Base-by-base conservation (phyloP, 2,329 filamentous ascomycete species). In the Lojkania enalia region DNA sequence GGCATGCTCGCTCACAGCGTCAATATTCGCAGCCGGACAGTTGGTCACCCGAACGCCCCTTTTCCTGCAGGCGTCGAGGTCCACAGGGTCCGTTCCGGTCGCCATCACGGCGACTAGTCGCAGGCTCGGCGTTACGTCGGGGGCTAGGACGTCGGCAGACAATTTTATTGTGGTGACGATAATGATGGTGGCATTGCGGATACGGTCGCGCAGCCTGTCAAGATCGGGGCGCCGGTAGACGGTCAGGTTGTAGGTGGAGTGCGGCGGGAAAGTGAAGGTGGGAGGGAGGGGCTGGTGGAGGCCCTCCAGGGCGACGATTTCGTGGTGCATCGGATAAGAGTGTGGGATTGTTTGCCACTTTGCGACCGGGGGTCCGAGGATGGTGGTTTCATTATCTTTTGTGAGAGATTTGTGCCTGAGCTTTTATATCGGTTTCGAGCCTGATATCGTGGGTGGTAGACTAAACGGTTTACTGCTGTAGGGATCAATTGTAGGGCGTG, bases 1-100 rank as follows among this genome's bases (percentile, higher is more conserved):
- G 9, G 76, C 76, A 66, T 79, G 77, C 55, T 79, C 77, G 20
- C 69, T 69, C 7, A 78, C 76, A 33, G 72, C 61, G 35, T 76
- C 71, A 35, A 76, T 67, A 41, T 78, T 78, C 16, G 74, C 71
- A n/a, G 63, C 68, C 3, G 75, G 74, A 33, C 71, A 74, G 39
- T 77, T 77, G 37, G 68, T 70, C 27, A 79, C 70, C 12, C 68
- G 65, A 39, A 79, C 70, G 21, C 73, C 73, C 13, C 73, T 66
- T 39, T 66, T 63, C 29, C 64, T 64, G 45, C 70, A 74, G 35
- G 73, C 73, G 3, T 66, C 61, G 25, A 75, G 67, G 54, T 78
- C 74, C 20, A 79, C 63, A 45, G 70, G 70, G 55, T 77, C 74
- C 39, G 71, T 73, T 32, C 77, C 77, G 5, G 74, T 73, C 21